Evolutionary conservation across 2,329 filamentous ascomycete genomes (phyloP).

Genomic region (Talaromyces sp.): DNA sequence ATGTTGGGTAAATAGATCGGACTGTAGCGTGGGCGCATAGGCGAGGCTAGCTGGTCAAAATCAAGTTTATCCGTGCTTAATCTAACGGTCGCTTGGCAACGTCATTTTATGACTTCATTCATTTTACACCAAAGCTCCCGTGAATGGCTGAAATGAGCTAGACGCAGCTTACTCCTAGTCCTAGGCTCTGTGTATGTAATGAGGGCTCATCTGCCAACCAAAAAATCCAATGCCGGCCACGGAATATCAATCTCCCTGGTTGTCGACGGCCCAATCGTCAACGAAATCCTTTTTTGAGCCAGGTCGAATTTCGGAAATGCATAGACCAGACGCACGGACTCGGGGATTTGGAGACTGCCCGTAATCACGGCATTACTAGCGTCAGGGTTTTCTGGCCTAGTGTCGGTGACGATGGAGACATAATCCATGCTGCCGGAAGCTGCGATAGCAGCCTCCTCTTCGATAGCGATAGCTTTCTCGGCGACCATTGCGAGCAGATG

Average conservation of each 20-base stretch:
- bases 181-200: no score
- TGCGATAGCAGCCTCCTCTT: constrained; percentile 19
- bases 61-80: not conserved
- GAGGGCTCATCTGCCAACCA: not conserved
- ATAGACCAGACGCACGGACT: not conserved
- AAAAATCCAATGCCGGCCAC: not conserved
- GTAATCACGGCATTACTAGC: not conserved
- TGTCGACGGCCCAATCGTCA: not conserved
- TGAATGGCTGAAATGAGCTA: no score
- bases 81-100: not conserved
- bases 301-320: not conserved
- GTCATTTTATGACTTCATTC: not conserved
- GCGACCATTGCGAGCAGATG: constrained; percentile 22
- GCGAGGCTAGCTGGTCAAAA: not conserved
- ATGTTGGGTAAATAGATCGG: not conserved
- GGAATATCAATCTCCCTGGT: not conserved
- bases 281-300: not conserved
- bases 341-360: not conserved
- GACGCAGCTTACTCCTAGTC: no score
- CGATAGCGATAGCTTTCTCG: constrained; percentile 24
- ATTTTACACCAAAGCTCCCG: no score
- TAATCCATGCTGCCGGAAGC: not conserved
- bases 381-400: no score
- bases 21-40: not conserved
- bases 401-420: not conserved